Evolutionary conservation across 306 rosid species (phyloP), one percentile per base, ranked within the genome.

Genomic region (Quercus glauca): DNA sequence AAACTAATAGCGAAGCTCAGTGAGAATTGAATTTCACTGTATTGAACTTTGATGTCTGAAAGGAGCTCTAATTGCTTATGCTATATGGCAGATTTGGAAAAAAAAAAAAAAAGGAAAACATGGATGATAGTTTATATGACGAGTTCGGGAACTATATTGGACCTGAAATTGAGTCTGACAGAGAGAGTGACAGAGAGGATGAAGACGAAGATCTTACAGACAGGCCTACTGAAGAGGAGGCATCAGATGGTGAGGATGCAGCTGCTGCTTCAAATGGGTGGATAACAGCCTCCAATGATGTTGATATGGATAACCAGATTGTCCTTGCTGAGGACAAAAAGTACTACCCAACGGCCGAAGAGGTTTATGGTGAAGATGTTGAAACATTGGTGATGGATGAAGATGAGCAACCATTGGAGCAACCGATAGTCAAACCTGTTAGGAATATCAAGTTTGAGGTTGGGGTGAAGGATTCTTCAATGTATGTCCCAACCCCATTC

Each of bases 61-160:
- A 19, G 72, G 26, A 67, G 26, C 51, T 19, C 51, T 67, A 31
- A 67, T 67, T 67, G 72, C 1, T 67, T 18, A n/a, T 64, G 52
- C 14, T 18, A 31, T 19, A 33, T 33, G 26, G 17, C 72, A 33
- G 52, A 33, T 33, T 80, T 78, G 45, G 77, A 41, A 23, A 56
- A 31, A 29, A 23, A 56, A 31, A 29, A 3, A 37, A 35, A 0
- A 7, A 8, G 45, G 45, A 41, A 18, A 74, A n/a, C 23, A 95
- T 95, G 99, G 98, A 95, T 71, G 98, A 95, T 53, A 95, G 96
- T 87, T 86, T 95, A 58, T 95, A 95, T 58, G 99, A 95, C 43
- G 98, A 95, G 88, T 95, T 95, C 31, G 99, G 99, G 2, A 95
- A 95, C 92, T 95, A 95, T 80, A 95, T 95, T 63, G 99, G 99